Percentiles rank a stretch among this genome's conserved stretches.
phyloP scores from a whole-genome alignment of 2,329 filamentous ascomycete genomes.

The Metarhizium robertsii region DNA sequence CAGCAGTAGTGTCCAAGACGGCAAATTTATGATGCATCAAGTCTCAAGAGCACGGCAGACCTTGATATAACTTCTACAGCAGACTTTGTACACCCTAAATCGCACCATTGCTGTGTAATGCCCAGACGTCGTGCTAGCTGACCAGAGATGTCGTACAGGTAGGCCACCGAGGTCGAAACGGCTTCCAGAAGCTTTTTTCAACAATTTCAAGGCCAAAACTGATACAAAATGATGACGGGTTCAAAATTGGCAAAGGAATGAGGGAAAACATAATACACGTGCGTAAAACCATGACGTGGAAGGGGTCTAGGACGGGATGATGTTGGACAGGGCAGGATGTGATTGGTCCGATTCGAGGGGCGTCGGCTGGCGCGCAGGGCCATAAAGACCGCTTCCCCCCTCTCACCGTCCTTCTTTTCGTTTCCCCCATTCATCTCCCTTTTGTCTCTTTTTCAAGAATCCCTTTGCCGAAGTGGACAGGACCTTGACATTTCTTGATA shows the following conservation, averaged over 20 bases:
- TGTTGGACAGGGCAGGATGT: neutral
- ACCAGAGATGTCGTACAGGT: neutral
- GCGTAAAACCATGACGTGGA: neutral
- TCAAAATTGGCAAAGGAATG: neutral
- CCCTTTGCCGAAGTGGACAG: neutral
- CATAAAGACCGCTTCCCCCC: constrained; percentile 3
- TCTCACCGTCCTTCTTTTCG: neutral
- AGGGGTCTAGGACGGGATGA: neutral
- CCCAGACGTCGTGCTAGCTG: neutral
- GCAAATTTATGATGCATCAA: neutral
- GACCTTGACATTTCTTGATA: neutral
- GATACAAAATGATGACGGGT: neutral
- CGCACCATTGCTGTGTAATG: neutral
- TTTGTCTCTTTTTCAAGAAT: neutral
- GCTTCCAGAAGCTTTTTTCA: neutral
- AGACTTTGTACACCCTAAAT: neutral
- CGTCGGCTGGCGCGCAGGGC: neutral
- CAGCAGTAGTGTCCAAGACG: neutral
- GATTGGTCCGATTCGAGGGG: neutral
- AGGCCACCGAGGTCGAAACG: neutral
- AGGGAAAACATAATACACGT: neutral
- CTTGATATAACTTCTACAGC: neutral
- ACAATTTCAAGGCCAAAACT: neutral
- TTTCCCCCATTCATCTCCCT: neutral
- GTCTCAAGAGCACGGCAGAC: neutral